Evolutionary conservation across 108 stramenopile species (phyloP), one percentile per base, ranked within the genome.

Genomic region (Mediolabrus comicus): DNA sequence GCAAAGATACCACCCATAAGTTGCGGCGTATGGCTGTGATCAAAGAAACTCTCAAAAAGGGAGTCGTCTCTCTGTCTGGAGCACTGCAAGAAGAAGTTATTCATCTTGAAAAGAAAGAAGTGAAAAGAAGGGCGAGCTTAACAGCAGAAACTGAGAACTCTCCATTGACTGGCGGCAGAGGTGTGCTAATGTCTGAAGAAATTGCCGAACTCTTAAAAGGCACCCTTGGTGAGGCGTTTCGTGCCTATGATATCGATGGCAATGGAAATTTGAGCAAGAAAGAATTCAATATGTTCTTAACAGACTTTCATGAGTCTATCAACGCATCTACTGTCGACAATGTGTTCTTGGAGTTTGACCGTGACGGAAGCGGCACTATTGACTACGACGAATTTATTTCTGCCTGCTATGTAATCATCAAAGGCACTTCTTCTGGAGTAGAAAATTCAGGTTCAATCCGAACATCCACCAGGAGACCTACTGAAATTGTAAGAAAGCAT

Each of bases 301-400:
- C 36, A 38, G 98, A 98, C 67, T 92, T 98, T 35, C 88, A 92
- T 51, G 96, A 97, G 61, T 63, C 67, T 16, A 74, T 92, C 41
- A 59, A 60, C 16, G 74, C 82, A 22, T 55, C 67, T 2, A 69
- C 86, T 34, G 63, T 91, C 30, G 57, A 83, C 14, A 54, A 71
- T 10, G 61, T 97, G 31, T 80, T 94, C 34, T 35, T 31, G 9
- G 64, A 82, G 30, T 87, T 90, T 39, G 97, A 97, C 65, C 70
- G 57, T 0, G 88, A 98, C 63, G 57, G 70, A 3, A 78, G 71
- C 41, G 92, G 91, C 12, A 57, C 53, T 39, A 89, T 98, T 59
- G 80, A 83, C 14, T 90, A 86, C 55, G 84, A 92, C 33, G 98
- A 98, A 80, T 98, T 98, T 69, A 91, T 98, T 19, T 62, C 65